phyloP scores from a whole-genome alignment of 2,329 filamentous ascomycete genomes.

The Sporothrix luriei region DNA sequence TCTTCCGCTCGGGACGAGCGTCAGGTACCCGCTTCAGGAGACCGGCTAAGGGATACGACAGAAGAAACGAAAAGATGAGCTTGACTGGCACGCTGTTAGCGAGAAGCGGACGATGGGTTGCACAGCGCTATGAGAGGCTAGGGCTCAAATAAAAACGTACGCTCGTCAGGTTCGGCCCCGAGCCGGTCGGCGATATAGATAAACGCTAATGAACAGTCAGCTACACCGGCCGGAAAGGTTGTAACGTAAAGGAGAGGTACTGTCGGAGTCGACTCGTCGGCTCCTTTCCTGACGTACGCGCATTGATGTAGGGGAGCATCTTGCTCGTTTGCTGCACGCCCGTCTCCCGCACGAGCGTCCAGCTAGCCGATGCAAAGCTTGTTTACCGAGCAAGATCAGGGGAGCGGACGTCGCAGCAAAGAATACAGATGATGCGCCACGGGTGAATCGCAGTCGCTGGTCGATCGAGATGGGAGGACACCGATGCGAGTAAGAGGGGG shows the following conservation, averaged over 20 bases:
- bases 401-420: not conserved
- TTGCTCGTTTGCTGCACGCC: conserved; percentile 23
- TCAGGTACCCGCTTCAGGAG: conserved; percentile 90
- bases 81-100: conserved; percentile 65
- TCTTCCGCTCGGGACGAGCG: conserved; percentile 78
- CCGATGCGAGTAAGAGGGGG: not conserved
- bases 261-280: not conserved
- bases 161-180: conserved; percentile 52
- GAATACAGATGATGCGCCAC: not conserved
- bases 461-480: conserved; percentile 3
- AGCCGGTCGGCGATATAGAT: conserved; percentile 47
- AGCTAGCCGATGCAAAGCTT: conserved; percentile 1
- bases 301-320: conserved; percentile 42
- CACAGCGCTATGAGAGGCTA: not conserved
- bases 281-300: conserved; percentile 35
- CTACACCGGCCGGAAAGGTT: not conserved
- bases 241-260: not conserved
- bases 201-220: conserved; percentile 46
- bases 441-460: not conserved
- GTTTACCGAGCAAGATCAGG: not conserved
- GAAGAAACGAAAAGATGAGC: conserved; percentile 83
- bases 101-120: not conserved
- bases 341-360: conserved; percentile 10
- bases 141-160: conserved; percentile 42
- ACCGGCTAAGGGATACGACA: conserved; percentile 89